phyloP scores from a whole-genome alignment of 805 yeast species.

The Cephaloascus fragrans region DNA sequence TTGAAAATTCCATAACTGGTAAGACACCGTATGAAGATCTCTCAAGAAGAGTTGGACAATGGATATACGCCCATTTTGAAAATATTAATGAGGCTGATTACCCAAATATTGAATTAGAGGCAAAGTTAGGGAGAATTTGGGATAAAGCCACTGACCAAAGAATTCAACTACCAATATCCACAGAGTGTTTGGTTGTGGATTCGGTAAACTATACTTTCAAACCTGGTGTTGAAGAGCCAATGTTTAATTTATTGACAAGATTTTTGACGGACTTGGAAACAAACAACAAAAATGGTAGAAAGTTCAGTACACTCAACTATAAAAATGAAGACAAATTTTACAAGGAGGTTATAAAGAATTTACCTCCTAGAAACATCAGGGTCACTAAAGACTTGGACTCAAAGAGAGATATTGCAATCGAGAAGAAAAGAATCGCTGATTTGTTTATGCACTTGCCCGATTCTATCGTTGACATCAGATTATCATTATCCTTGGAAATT shows the following conservation, averaged over 20 bases:
- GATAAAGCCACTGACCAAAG: slow-evolving; percentile 55
- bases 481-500: slow-evolving; percentile 68
- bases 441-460: slow-evolving; percentile 67
- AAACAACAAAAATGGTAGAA: slow-evolving; percentile 35
- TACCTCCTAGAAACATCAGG: slow-evolving; percentile 54
- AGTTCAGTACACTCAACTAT: slow-evolving; percentile 51
- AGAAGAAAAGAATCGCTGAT: slow-evolving; percentile 67
- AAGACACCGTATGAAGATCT: slow-evolving; percentile 72
- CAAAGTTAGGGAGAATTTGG: slow-evolving; percentile 64
- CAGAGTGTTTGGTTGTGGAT: slow-evolving; percentile 57
- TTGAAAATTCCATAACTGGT: slow-evolving; percentile 55
- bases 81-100: slow-evolving; percentile 47
- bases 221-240: slow-evolving; percentile 55
- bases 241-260: slow-evolving; percentile 46
- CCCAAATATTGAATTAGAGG: slow-evolving; percentile 51
- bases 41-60: slow-evolving; percentile 72
- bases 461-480: slow-evolving; percentile 64
- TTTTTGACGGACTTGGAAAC: slow-evolving; percentile 47
- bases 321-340: slow-evolving; percentile 56
- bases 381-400: slow-evolving; percentile 62
- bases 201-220: slow-evolving; percentile 47
- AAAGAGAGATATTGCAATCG: slow-evolving; percentile 61
- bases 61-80: slow-evolving; percentile 77
- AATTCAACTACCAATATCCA: slow-evolving; percentile 53
- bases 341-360: slow-evolving; percentile 52